Base-by-base conservation (phyloP, 1,284 basidiomycete species). In the Ustilago crameri region DNA sequence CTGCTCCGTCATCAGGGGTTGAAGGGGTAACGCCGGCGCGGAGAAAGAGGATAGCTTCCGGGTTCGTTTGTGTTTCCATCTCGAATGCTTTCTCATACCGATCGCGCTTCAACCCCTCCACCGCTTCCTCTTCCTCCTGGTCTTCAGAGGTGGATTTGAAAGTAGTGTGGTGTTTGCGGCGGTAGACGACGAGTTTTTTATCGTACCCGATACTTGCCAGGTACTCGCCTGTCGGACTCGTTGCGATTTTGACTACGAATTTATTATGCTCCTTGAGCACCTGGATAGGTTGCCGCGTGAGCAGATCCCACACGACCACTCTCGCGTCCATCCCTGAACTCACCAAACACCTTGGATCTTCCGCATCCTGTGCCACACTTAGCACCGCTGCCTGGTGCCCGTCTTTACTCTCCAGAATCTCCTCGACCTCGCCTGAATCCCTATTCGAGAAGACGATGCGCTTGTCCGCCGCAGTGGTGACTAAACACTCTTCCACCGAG, bases 191-290 rank as follows among this genome's bases (percentile, higher is more conserved):
- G 10, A 82, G 41, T 49, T 65, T 72, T 38, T 67, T 68, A 49
- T 82, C 80, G 46, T 82, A 82, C 17, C 74, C 72, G 2, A 76
- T 75, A 24, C 65, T 74, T 4, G 79, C 79, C 41, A 82, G 22
- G 38, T 61, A 82, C 37, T 69, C 58, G 2, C 79, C 80, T 24
- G 52, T 64, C 20, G 48, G 42, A 49, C 65, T 75, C 38, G 57
- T 63, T 5, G 65, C 72, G 18, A 77, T 61, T 30, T 67, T 57
- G 35, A 82, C 78, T 23, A 79, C 80, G 49, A 81, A 82, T 20
- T 68, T 75, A 9, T 48, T 40, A 32, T 82, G 80, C 38, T 78
- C 68, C 2, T 52, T 43, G 18, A 82, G 52, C 10, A 64, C 58
- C 59, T 80, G 78, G 0, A 80, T 45, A 4, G 69, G 53, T 24